These are phyloP conservation scores for Anisodus acutangulus DNA, from an alignment of 257 asterid species.

Conservation along the genomic window DNA sequence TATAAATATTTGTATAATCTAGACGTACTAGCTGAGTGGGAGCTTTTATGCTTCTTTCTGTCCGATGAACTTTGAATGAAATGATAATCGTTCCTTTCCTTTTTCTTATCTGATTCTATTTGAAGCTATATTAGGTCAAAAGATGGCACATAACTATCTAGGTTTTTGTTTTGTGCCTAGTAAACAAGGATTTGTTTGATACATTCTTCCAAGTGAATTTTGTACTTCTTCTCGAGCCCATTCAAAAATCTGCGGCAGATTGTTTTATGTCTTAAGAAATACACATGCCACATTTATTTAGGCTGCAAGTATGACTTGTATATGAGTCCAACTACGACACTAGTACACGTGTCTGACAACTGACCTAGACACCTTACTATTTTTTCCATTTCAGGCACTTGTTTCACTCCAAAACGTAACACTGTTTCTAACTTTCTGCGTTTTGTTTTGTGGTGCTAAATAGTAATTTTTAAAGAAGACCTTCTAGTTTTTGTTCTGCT, in stretches of 20 bases:
- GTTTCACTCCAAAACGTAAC: neutral
- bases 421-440: neutral
- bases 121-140: conserved; percentile 3
- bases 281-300: neutral
- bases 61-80: neutral
- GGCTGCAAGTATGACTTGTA: neutral
- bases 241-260: neutral
- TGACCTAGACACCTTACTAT: neutral
- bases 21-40: neutral
- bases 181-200: neutral
- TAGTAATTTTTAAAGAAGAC: neutral
- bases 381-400: neutral
- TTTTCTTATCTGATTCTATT: neutral
- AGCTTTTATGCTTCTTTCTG: neutral
- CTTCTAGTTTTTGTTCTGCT: neutral
- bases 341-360: neutral
- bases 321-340: neutral
- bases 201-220: neutral
- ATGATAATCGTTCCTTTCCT: neutral
- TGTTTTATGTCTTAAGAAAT: neutral
- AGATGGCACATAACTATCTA: neutral
- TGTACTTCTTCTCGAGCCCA: neutral
- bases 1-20: neutral
- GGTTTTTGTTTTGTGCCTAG: neutral
- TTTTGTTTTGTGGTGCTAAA: conserved; percentile 10